Evolutionary conservation across 345 rosid species (phyloP), one percentile per base, ranked within the genome.

Genomic region (Cochlearia excelsa): DNA sequence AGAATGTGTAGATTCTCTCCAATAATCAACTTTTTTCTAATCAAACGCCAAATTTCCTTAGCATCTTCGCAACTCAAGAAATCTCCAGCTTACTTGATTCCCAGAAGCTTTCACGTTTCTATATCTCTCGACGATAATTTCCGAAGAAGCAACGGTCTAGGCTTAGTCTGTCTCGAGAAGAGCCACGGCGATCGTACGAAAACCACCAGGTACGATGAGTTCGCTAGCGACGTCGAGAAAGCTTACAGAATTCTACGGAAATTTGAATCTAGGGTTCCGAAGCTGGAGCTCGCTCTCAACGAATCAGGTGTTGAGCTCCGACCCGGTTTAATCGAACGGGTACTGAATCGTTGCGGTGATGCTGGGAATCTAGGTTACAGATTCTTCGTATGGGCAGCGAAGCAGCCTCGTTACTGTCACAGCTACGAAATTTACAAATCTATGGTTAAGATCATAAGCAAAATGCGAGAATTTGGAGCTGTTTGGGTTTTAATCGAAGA

Each of bases 401-500:
- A 84, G 70, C 99, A 78, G 63, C 88, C 95, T 0, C 80, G 85
- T 7, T 87, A 82, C 48, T 67, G 67, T 52, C 94, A 82, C 54
- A 83, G 43, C 43, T 39, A 9, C 9, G 7, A 89, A 46, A 79
- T 78, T 3, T 93, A 83, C 72, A 86, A 76, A 54, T 83, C 94
- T 1, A 81, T 93, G 94, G 68, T 87, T 43, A 86, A 70, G 66
- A 71, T 81, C 60, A 57, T 89, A 8, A 79, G 95, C 63, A 92
- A 89, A 67, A 92, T 92, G 95, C 82, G 90, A 55, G 86, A 85
- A 53, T 85, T 86, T 7, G 97, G 79, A 35, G 80, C 91, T 1
- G 97, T 85, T 56, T 92, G 99, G 99, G 87, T 76, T 31, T 74
- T 92, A 46, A 70, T 92, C 2, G 97, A 92, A 65, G 97, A 89